phyloP scores from a whole-genome alignment of 106 monocot species.

The Dioscorea alata region DNA sequence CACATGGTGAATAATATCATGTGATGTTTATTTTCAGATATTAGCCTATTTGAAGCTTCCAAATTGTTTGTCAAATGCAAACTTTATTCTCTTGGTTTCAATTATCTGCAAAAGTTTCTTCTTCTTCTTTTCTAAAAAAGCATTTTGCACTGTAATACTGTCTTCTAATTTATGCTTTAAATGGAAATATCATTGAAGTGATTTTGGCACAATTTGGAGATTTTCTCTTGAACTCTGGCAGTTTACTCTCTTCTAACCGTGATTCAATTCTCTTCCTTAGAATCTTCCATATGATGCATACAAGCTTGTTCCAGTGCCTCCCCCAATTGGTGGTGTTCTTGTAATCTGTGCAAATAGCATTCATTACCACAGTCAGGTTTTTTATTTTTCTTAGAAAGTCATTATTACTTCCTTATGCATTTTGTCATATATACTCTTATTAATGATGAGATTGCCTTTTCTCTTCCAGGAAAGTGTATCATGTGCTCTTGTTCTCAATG shows the following conservation, averaged over 20 bases:
- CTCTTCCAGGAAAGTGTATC: slow-evolving; percentile 43
- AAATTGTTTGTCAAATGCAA: too few relatives aligned
- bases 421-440: not conserved
- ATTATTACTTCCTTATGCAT: not conserved
- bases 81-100: too few relatives aligned
- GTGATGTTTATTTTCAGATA: too few relatives aligned
- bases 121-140: too few relatives aligned
- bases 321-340: slow-evolving; percentile 93
- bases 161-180: too few relatives aligned
- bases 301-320: slow-evolving; percentile 89
- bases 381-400: not conserved
- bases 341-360: slow-evolving; percentile 85
- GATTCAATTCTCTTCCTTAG: slow-evolving; percentile 21
- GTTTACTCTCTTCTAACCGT: not conserved
- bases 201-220: too few relatives aligned
- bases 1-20: too few relatives aligned
- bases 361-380: slow-evolving; percentile 95
- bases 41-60: too few relatives aligned
- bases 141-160: too few relatives aligned
- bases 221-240: too few relatives aligned
- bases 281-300: slow-evolving; percentile 96
- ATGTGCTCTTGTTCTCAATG: slow-evolving; percentile 72
- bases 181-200: too few relatives aligned
- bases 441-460: not conserved
- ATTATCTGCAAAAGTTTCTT: too few relatives aligned